These are phyloP conservation scores for Trichophyton equinum DNA, from an alignment of 2,329 filamentous ascomycete genomes.

Conservation along the genomic window DNA sequence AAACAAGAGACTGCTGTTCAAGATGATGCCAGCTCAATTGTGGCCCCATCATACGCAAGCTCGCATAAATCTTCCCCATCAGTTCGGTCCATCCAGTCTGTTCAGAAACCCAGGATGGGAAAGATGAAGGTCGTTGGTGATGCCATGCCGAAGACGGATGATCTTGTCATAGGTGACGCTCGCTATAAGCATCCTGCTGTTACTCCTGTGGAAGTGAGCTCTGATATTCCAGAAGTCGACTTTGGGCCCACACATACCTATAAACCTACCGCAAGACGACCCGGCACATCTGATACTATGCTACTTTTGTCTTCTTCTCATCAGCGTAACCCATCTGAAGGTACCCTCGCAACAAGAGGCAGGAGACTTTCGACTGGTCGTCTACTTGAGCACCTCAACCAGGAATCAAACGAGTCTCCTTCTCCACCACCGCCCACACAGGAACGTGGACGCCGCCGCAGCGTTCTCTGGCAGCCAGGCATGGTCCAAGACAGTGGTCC, in stretches of 20 bases:
- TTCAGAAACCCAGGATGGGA: slow-evolving; percentile 57
- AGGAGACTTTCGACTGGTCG: slow-evolving; percentile 11
- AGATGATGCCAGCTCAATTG: slow-evolving; percentile 52
- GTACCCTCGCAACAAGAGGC: slow-evolving; percentile 20
- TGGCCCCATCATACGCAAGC: slow-evolving; percentile 68
- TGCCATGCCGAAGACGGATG: slow-evolving; percentile 32
- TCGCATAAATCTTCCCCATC: slow-evolving; percentile 44
- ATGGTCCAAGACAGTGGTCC: slow-evolving; percentile 28
- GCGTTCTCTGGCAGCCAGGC: slow-evolving; percentile 67
- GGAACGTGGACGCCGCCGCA: slow-evolving; percentile 45
- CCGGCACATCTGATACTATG: slow-evolving; percentile 44
- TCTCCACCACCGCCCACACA: slow-evolving; percentile 25
- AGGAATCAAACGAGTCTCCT: slow-evolving; percentile 17
- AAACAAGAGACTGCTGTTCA: slow-evolving; percentile 22
- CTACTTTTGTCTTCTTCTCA: slow-evolving; percentile 22
- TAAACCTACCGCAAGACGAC: slow-evolving; percentile 41
- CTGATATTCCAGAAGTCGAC: slow-evolving; percentile 61
- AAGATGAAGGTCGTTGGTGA: slow-evolving; percentile 65
- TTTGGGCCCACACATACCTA: slow-evolving; percentile 77
- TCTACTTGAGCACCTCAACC: slow-evolving; percentile 7
- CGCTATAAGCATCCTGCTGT: slow-evolving; percentile 30
- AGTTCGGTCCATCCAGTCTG: slow-evolving; percentile 27
- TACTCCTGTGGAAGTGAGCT: slow-evolving; percentile 23
- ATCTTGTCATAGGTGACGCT: slow-evolving; percentile 37
- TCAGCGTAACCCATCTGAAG: slow-evolving; percentile 23